These are phyloP conservation scores for Lactarius vividus DNA, from an alignment of 768 basidiomycete species.

Conservation along the genomic window DNA sequence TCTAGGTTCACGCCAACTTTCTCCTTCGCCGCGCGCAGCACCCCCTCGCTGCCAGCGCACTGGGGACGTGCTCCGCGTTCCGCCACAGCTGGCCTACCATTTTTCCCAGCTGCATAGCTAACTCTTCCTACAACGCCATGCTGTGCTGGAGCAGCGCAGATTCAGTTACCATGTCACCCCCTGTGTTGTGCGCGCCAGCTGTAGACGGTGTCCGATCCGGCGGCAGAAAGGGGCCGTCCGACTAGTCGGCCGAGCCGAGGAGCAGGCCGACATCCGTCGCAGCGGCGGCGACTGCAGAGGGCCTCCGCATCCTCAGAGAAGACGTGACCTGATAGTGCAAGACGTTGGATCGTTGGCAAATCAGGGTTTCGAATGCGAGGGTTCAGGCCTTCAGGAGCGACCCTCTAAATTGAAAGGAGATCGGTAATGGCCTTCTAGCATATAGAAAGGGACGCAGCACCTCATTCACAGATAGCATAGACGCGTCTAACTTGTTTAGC, in stretches of 20 bases:
- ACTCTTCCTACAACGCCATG: slow-evolving; percentile 60
- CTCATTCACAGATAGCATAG: slow-evolving; percentile 51
- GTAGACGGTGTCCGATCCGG: slow-evolving; percentile 23
- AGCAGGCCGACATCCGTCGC: slow-evolving; percentile 11
- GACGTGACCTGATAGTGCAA: slow-evolving; percentile 26
- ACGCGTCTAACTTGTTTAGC: slow-evolving; percentile 54
- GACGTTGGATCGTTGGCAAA: not conserved
- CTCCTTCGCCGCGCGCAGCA: no score
- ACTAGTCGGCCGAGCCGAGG: not conserved
- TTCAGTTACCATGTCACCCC: not conserved
- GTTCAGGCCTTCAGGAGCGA: slow-evolving; percentile 35
- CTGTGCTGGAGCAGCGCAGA: no score
- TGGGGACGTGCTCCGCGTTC: slow-evolving; percentile 14
- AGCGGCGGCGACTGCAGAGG: not conserved
- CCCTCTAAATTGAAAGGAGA: slow-evolving; percentile 36
- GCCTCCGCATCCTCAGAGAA: not conserved
- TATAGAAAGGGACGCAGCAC: slow-evolving; percentile 37
- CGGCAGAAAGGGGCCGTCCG: slow-evolving; percentile 32
- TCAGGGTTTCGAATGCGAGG: slow-evolving; percentile 38
- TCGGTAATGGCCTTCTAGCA: not conserved
- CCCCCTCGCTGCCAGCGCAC: slow-evolving; percentile 54
- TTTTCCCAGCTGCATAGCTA: slow-evolving; percentile 67
- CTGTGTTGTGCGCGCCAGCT: not conserved
- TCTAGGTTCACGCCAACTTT: slow-evolving; percentile 46
- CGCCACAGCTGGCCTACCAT: slow-evolving; percentile 78